Evolutionary conservation across 148 eudicot genomes (phyloP).

Genomic region (Chenopodium berlandieri): DNA sequence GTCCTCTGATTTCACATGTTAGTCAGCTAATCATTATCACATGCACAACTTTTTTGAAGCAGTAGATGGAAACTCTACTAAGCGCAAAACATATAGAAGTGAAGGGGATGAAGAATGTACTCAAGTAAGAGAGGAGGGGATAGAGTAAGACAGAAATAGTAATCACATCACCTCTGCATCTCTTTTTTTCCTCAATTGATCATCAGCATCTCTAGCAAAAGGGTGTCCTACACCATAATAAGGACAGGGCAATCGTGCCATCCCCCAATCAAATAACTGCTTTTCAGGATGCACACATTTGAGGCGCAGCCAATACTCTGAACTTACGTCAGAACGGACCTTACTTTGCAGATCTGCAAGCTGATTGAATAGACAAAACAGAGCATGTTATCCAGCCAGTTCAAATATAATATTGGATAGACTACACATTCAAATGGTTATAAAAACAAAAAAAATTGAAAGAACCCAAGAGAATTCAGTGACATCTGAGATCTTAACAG

Average conservation of each 20-base stretch:
- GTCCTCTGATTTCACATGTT: neutral
- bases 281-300: slow-evolving; percentile 75
- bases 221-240: slow-evolving; percentile 86
- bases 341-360: slow-evolving; percentile 79
- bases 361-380: slow-evolving; percentile 40
- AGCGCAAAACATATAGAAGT: neutral
- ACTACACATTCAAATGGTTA: neutral
- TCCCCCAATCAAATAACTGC: slow-evolving; percentile 94
- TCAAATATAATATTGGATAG: neutral
- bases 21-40: neutral
- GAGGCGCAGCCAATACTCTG: slow-evolving; percentile 89
- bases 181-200: slow-evolving; percentile 85
- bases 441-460: neutral
- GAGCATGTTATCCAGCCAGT: slow-evolving; percentile 18
- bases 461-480: neutral
- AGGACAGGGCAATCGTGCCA: slow-evolving; percentile 72
- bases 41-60: slow-evolving; percentile 1
- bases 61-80: neutral
- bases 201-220: slow-evolving; percentile 79
- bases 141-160: neutral
- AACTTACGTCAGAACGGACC: slow-evolving; percentile 79
- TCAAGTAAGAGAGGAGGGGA: neutral
- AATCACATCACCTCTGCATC: slow-evolving; percentile 72
- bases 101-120: neutral
- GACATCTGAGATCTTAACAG: neutral